Conservation (phyloP, 495 filamentous ascomycete genomes). For the Monascus purpureus region DNA sequence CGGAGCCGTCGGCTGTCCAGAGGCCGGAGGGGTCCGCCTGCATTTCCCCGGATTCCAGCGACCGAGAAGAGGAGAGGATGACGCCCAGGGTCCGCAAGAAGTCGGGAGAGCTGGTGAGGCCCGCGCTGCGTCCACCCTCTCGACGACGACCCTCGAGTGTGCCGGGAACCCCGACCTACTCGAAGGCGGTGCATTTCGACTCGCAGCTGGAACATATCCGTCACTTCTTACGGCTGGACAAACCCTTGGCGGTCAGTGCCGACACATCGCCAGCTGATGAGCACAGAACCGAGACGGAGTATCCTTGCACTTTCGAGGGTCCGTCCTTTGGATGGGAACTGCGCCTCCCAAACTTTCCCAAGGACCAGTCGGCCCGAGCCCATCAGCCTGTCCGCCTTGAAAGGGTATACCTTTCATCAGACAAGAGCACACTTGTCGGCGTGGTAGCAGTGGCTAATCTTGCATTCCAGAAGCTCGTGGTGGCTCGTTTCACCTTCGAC, state of each 20-base stretch:
- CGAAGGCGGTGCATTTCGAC: conserved; percentile 93
- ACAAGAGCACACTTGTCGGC: conserved; percentile 75
- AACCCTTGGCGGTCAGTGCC: conserved; percentile 86
- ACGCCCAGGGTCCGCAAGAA: conserved; percentile 93
- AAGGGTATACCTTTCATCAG: conserved; percentile 67
- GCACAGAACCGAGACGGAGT: conserved; percentile 71
- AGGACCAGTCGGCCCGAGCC: conserved; percentile 47
- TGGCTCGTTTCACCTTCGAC: conserved; percentile 87
- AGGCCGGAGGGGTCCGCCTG: conserved; percentile 41
- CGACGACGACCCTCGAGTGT: conserved; percentile 81
- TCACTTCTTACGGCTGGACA: conserved; percentile 86
- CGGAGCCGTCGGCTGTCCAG: conserved; percentile 50
- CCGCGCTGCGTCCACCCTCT: conserved; percentile 67
- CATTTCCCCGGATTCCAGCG: conserved; percentile 51
- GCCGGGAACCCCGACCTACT: conserved; percentile 91
- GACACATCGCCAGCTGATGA: conserved; percentile 86
- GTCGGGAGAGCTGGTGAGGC: conserved; percentile 90
- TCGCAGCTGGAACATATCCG: conserved; percentile 86
- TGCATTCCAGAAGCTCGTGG: conserved; percentile 76
- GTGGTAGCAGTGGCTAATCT: conserved; percentile 76
- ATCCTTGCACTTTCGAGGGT: conserved; percentile 62
- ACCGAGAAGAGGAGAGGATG: conserved; percentile 49
- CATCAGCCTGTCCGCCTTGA: conserved; percentile 61
- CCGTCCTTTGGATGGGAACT: conserved; percentile 78
- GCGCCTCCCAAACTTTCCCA: conserved; percentile 67